Conservation (phyloP, 768 basidiomycete genomes). For the Hemileccinum rubropunctum region DNA sequence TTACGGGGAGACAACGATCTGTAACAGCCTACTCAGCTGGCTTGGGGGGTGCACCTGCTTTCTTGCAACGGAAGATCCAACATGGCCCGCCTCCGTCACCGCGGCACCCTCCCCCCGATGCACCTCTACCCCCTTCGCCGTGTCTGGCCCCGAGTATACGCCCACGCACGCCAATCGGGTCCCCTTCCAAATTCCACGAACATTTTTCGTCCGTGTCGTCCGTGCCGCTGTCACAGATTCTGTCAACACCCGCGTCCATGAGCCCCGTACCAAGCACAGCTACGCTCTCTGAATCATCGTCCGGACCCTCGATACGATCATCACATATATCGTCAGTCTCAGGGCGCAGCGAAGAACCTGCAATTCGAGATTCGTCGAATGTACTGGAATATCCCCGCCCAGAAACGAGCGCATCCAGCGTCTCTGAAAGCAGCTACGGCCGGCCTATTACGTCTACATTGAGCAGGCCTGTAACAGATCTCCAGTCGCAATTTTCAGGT, state of each 20-base stretch:
- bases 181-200: constrained; percentile 32
- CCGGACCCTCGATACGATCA: constrained; percentile 28
- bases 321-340: constrained; percentile 19
- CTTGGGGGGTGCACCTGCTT: constrained; percentile 20
- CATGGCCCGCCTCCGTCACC: constrained; percentile 24
- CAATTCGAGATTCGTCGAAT: constrained; percentile 8
- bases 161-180: constrained; percentile 10
- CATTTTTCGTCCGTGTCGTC: constrained; percentile 32
- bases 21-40: constrained; percentile 4
- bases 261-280: constrained; percentile 19
- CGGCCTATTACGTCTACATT: constrained; percentile 10
- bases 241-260: constrained; percentile 7
- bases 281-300: constrained; percentile 30
- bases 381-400: constrained; percentile 15
- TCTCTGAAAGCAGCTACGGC: constrained; percentile 22
- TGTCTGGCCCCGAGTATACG: not conserved
- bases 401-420: constrained; percentile 18
- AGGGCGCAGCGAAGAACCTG: constrained; percentile 13
- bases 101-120: constrained; percentile 27
- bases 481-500: constrained; percentile 21
- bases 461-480: not conserved
- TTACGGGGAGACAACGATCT: constrained; percentile 14
- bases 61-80: constrained; percentile 31
- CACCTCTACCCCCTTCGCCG: constrained; percentile 29
- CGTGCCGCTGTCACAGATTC: constrained; percentile 12